Evolutionary conservation across 2,329 filamentous ascomycete species (phyloP), one percentile per base, ranked within the genome.

Genomic region (Ophiocordyceps camponoti-leonardi): DNA sequence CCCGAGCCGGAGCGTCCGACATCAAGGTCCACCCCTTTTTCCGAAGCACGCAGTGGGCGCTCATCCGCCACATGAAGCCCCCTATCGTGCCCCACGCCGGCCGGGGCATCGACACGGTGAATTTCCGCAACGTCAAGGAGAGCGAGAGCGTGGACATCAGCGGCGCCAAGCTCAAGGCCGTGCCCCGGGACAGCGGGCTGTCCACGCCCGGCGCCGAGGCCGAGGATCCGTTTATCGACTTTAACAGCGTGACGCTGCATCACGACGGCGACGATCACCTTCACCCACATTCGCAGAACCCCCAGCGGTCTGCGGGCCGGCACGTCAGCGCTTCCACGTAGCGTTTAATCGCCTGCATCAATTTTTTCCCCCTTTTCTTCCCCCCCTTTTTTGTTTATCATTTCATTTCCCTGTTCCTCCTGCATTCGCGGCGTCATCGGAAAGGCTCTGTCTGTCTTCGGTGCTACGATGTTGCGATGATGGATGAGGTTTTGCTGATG

Each of bases 111-210:
- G 92, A 98, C 61, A 95, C 92, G 0, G 72, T 94, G 58, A 98
- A 98, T 64, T 98, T 98, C 73, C 79, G 92, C 52, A 94, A 94
- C 56, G 88, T 98, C 47, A 98, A 96, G 67, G 92, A 98, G 65
- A 94, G 86, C 56, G 84, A 90, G 56, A 94, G 87, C 58, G 86
- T 96, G 44, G 92, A 98, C 61, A 81, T 93, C 43, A 77, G 76
- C 48, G 74, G 77, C 18, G 70, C 75, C 2, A 71, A 66, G 51
- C 62, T 76, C 43, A 86, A 86, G 64, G 86, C 87, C 2, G 86
- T 94, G 13, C 86, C 87, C 10, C 68, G 94, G 49, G 87, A 94
- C 58, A 90, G 83, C 41, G 86, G 85, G 1, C 69, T 94, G 45
- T 77, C 83, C 2, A 96, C 90, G 3, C 90, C 90, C 1, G 85